Percentiles rank a stretch among this genome's conserved stretches.
phyloP scores from a whole-genome alignment of 169 alveolate genomes.

The Plasmodium yoelii region DNA sequence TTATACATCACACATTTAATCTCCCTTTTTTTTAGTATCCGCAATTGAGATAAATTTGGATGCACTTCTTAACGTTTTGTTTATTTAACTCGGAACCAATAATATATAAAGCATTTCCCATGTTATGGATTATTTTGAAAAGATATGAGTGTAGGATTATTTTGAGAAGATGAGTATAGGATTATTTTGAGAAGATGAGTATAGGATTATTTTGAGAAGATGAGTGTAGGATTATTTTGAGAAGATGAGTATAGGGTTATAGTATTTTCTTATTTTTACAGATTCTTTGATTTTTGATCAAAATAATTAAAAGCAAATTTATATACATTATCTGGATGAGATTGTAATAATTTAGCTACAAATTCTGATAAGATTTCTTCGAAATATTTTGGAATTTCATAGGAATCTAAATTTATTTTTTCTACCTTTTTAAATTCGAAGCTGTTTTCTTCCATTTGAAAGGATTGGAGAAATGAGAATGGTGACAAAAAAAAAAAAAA shows the following conservation, averaged over 20 bases:
- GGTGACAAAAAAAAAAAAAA: too few relatives aligned
- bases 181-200: too few relatives aligned
- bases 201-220: too few relatives aligned
- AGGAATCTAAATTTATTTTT: conserved; percentile 39
- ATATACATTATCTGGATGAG: conserved; percentile 39
- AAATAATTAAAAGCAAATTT: conserved; percentile 62
- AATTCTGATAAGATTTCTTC: conserved; percentile 70
- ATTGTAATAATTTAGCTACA: conserved; percentile 32
- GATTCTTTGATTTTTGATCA: conserved; percentile 29
- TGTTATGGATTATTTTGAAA: too few relatives aligned
- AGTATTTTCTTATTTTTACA: background rate
- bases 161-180: too few relatives aligned
- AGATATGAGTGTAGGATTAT: too few relatives aligned
- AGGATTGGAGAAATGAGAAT: background rate
- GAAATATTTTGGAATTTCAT: conserved; percentile 35
- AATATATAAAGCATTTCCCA: too few relatives aligned
- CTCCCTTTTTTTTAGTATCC: conserved; percentile 26
- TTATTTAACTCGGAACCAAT: too few relatives aligned
- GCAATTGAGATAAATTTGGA: conserved; percentile 48
- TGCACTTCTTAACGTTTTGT: conserved; percentile 23
- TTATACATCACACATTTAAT: background rate
- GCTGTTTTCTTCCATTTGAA: conserved; percentile 26
- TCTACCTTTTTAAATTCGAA: conserved; percentile 59
- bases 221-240: too few relatives aligned
- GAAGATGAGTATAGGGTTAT: too few relatives aligned